Base-by-base conservation (phyloP, 108 stramenopile genomes). In the Epithemia pelagica region DNA sequence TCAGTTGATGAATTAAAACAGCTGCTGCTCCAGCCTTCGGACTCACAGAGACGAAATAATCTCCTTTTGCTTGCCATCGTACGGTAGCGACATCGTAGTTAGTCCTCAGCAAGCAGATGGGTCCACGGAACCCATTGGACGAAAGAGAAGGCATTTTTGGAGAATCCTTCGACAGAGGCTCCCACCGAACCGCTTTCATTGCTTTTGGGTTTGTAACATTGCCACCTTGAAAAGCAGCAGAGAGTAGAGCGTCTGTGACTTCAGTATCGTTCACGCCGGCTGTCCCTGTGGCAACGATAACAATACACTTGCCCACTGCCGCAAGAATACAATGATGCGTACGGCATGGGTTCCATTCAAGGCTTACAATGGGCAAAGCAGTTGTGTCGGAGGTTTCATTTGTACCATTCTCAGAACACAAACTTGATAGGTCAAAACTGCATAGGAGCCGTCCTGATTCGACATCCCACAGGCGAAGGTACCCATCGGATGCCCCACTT, bases 11-110 rank as follows among this genome's bases (percentile, higher is more conserved):
- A 51, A 98, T 94, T 32, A 97, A 70, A 52, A 98, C 96, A 21
- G 95, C 77, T 5, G 87, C 75, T 26, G 94, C 81, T 25, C 80
- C 82, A 33, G 82, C 81, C 67, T 86, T 83, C 23, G 96, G 95
- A 27, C 78, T 76, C 26, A 99, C 91, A 0, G 95, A 92, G 7
- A 90, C 92, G 66, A 99, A 92, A 75, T 99, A 99, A 71, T 98
- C 99, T 8, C 99, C 99, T 79, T 96, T 97, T 5, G 71, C 63
- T 70, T 99, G 99, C 98, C 98, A 99, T 25, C 78, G 73, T 22
- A 93, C 78, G 22, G 69, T 82, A 23, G 82, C 66, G 54, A 92
- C 85, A 54, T 86, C 85, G 5, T 73, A 72, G 33, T 79, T 86
- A 0, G 88, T 90, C n/a, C 66, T 58, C 18, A 95, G 74, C 0